Evolutionary conservation across 371 early-diverging fungal genomes (phyloP).

Genomic region (Thermomucor indicae-seudaticae): DNA sequence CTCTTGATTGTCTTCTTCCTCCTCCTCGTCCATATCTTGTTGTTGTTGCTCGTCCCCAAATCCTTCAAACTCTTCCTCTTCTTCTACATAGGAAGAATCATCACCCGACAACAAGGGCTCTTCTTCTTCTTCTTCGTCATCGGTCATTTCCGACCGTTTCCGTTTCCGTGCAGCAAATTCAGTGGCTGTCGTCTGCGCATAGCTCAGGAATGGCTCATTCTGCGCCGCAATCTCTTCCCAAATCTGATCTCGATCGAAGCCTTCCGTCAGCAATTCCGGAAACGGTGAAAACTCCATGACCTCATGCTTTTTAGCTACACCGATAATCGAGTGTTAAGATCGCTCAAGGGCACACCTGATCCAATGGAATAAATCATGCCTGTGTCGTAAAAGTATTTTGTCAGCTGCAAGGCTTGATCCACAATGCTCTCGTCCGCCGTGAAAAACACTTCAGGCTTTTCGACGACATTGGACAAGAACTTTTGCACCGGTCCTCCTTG

Average conservation of each 20-base stretch:
- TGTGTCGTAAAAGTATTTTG: conserved; percentile 54
- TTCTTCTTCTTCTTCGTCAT: conserved; percentile 21
- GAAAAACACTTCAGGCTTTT: conserved; percentile 51
- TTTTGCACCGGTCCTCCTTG: too few relatives aligned
- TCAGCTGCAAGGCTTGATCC: conserved; percentile 29
- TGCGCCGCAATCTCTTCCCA: conserved; percentile 91
- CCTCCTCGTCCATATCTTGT: neutral
- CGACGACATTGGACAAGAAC: conserved; percentile 37
- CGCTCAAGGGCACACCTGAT: conserved; percentile 1
- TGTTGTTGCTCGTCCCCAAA: conserved; percentile 9
- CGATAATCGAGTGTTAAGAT: neutral
- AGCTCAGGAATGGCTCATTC: conserved; percentile 77
- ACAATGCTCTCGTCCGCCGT: conserved; percentile 30
- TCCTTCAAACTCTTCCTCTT: conserved; percentile 15
- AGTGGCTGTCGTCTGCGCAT: conserved; percentile 46
- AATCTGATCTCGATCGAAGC: conserved; percentile 84
- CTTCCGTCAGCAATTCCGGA: conserved; percentile 62
- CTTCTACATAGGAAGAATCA: conserved; percentile 18
- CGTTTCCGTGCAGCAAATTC: conserved; percentile 16
- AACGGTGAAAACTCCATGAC: conserved; percentile 47
- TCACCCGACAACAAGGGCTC: conserved; percentile 23
- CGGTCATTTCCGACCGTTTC: conserved; percentile 7
- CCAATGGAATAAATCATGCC: conserved; percentile 24
- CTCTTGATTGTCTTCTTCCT: conserved; percentile 2
- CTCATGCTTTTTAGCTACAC: conserved; percentile 47